Conservation (phyloP, 352 stramenopile genomes). For the Globisporangium mamillatum region DNA sequence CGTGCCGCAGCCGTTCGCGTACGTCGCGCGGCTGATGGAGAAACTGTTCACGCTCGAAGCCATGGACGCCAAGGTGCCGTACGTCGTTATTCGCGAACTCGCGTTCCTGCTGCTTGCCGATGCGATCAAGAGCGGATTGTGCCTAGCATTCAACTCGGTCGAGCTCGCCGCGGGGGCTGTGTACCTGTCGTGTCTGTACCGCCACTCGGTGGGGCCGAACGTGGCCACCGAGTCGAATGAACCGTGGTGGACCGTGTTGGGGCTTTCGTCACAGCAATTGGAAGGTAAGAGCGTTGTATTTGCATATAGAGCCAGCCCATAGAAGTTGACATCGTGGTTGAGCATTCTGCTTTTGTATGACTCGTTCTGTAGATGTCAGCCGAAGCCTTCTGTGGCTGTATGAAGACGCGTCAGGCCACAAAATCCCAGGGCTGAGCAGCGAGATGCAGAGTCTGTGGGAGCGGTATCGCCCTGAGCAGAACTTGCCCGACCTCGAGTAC, state of each 20-base stretch:
- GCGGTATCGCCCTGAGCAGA: constrained; percentile 47
- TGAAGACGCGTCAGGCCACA: constrained; percentile 37
- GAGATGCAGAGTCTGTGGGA: constrained; percentile 55
- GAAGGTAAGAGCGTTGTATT: constrained; percentile 27
- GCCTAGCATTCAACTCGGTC: constrained; percentile 47
- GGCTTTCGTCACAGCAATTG: constrained; percentile 44
- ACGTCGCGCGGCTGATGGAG: constrained; percentile 55
- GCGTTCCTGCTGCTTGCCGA: constrained; percentile 61
- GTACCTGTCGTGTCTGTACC: constrained; percentile 70
- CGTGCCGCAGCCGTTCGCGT: constrained; percentile 64
- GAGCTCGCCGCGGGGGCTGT: constrained; percentile 61
- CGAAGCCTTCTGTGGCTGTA: constrained; percentile 64
- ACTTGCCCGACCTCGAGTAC: constrained; percentile 58
- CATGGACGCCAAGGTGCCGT: constrained; percentile 46
- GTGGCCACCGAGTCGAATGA: constrained; percentile 61
- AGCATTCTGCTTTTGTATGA: background rate
- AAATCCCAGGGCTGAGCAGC: constrained; percentile 31
- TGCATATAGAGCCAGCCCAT: background rate
- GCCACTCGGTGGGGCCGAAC: constrained; percentile 46
- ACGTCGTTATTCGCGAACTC: constrained; percentile 43
- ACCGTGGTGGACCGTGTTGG: constrained; percentile 67
- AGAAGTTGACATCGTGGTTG: background rate
- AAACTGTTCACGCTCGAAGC: constrained; percentile 53
- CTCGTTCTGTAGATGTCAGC: constrained; percentile 35
- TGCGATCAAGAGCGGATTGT: constrained; percentile 50